Base-by-base conservation (phyloP, 768 basidiomycete genomes). In the Psilocybe subaeruginosa region DNA sequence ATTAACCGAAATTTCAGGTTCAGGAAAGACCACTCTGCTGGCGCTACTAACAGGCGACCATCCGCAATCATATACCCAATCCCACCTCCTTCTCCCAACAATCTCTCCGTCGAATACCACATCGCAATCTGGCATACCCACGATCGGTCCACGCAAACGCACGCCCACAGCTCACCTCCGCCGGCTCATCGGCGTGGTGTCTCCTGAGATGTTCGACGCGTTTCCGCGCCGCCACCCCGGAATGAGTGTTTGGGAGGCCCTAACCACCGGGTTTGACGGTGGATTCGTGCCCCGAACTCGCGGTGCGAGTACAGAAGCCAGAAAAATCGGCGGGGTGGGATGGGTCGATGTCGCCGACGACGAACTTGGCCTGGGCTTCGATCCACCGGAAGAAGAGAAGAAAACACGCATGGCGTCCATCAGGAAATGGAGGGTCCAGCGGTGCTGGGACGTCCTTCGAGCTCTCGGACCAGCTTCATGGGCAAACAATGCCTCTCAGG, bases 11-110 rank as follows among this genome's bases (percentile, higher is more conserved):
- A 12, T 17, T 23, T 3, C 68, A 93, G 92, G 97, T 48, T 95
- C 93, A 0, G 97, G 97, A 14, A 99, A 99, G 77, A 95, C 95
- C 0, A 99, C 97, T 0, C 87, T 98, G 5, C 81, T 98, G 19
- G 88, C 96, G 16, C 74, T 98, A 31, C 77, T 99, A 41, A 94
- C 94, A 0, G 97, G 97, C 27, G 95, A 97, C 70, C 97, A 99
- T 73, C 97, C 97, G 0, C 93, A 95, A 63, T 98, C 97, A 0
- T 99, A 91, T 77, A 89, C 88, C 4, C 92, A 93, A 69, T 72
- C 72, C 7, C 74, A 77, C 58, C 67, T 72, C 63, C 81, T 59
- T 41, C 72, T 78, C 7, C 76, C 74, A 0, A 58, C 68, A 1
- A 50, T 63, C 19, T 0, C 12, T 77, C 77, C 45, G 74, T 76